Percentiles rank a stretch among this genome's conserved stretches.
Evolutionary conservation across 345 rosid species (phyloP).

Genomic region (Eucalyptus decipiens): DNA sequence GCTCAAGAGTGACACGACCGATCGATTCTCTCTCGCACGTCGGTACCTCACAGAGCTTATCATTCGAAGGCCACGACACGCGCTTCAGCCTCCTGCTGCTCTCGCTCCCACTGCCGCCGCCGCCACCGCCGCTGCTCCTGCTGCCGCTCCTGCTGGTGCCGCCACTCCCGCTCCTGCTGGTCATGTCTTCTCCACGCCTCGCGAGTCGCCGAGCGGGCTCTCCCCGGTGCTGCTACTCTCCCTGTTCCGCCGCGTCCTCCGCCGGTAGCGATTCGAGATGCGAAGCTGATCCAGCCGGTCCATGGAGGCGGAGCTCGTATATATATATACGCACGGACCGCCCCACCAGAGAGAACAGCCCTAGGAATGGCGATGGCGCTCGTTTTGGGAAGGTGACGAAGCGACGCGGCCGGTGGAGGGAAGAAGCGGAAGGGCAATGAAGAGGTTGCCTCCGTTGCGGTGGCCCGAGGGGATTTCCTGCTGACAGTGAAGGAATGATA

Average conservation of each 20-base stretch:
- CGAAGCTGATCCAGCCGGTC: neutral
- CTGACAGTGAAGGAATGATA: neutral
- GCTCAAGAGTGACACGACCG: neutral
- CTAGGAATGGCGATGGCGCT: neutral
- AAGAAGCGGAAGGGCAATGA: neutral
- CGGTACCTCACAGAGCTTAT: neutral
- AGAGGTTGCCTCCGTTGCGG: neutral
- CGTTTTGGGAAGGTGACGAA: neutral
- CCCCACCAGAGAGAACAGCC: neutral
- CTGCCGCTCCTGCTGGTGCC: neutral
- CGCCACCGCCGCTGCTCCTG: neutral
- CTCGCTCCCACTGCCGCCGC: neutral
- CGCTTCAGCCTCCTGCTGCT: neutral
- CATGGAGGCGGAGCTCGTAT: neutral
- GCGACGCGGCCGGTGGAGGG: neutral
- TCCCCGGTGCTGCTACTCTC: neutral
- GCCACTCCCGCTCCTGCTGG: neutral
- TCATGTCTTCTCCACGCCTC: neutral
- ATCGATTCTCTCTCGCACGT: neutral
- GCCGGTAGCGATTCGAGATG: neutral
- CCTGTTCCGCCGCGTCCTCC: neutral
- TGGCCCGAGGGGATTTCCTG: neutral
- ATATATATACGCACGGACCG: neutral
- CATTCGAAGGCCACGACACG: neutral
- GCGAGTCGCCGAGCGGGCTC: neutral